Percentiles rank a stretch among this genome's conserved stretches.
Evolutionary conservation across 2,329 filamentous ascomycete genomes (phyloP).

Genomic region (Graphiopsis chlorocephala): DNA sequence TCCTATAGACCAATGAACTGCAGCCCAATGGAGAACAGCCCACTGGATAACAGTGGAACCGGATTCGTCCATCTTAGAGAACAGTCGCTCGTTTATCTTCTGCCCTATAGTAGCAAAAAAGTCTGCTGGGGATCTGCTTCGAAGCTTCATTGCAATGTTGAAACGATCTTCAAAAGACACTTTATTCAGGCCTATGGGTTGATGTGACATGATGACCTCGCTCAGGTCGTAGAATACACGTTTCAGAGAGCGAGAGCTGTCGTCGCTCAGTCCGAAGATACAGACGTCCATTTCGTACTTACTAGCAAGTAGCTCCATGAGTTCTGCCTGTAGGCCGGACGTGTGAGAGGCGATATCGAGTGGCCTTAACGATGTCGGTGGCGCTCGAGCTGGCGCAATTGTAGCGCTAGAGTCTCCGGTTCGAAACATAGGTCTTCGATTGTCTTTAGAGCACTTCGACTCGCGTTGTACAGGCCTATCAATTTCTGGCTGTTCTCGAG

Average conservation of each 20-base stretch:
- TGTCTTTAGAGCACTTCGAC: slow-evolving; percentile 6
- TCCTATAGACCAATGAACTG: background rate
- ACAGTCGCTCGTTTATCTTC: background rate
- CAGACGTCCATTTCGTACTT: background rate
- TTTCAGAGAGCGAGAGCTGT: background rate
- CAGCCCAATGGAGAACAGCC: background rate
- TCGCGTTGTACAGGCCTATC: slow-evolving; percentile 16
- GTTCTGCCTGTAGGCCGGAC: background rate
- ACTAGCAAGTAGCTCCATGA: background rate
- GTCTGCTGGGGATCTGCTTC: background rate
- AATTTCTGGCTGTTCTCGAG: slow-evolving; percentile 18
- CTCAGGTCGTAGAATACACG: background rate
- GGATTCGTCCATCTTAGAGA: background rate
- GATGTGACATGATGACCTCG: background rate
- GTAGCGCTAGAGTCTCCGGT: slow-evolving; percentile 11
- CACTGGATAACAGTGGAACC: background rate
- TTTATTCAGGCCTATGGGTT: background rate
- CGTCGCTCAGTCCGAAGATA: background rate
- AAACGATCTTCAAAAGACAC: background rate
- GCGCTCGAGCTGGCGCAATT: slow-evolving; percentile 10
- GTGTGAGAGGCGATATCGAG: background rate
- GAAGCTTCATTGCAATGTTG: background rate
- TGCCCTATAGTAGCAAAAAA: background rate
- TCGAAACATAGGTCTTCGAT: slow-evolving; percentile 5
- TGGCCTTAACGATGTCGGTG: background rate